A percentile compares a stretch with the other conserved stretches of the same genome.
Evolutionary conservation across 306 rosid species (phyloP).

Genomic region (Begonia peltatifolia): DNA sequence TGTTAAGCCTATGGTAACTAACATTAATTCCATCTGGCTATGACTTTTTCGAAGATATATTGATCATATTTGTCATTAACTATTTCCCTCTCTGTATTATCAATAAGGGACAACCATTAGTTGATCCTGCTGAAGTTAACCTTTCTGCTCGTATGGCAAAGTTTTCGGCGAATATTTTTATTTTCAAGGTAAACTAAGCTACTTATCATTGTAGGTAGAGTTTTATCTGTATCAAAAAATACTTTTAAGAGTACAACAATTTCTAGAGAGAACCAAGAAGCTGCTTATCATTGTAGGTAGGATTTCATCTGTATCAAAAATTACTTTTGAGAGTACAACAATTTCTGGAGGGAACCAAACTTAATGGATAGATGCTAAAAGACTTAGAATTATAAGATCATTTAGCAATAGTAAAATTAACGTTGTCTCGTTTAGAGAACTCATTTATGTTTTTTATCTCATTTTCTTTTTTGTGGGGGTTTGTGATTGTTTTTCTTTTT

Average conservation of each 20-base stretch:
- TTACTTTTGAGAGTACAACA: too few relatives aligned
- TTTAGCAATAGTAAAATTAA: too few relatives aligned
- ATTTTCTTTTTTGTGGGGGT: constrained; percentile 1
- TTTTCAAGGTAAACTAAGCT: constrained; percentile 40
- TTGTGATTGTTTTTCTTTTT: constrained; percentile 12
- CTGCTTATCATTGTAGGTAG: neutral
- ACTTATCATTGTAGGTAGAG: neutral
- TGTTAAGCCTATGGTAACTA: constrained; percentile 32
- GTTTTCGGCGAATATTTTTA: constrained; percentile 53
- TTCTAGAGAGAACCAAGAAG: neutral
- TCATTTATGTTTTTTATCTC: neutral
- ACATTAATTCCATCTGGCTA: too few relatives aligned
- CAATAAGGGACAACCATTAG: constrained; percentile 39
- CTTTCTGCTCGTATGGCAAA: constrained; percentile 32
- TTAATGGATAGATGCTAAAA: too few relatives aligned
- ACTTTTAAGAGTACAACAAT: too few relatives aligned
- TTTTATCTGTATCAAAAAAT: too few relatives aligned
- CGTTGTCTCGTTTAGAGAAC: too few relatives aligned
- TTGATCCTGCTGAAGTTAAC: constrained; percentile 25
- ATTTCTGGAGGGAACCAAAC: too few relatives aligned
- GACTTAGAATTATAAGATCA: too few relatives aligned
- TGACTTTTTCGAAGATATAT: too few relatives aligned
- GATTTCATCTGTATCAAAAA: too few relatives aligned
- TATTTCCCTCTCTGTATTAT: constrained; percentile 13
- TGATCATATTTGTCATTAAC: neutral